phyloP scores from a whole-genome alignment of 345 rosid species.

The Brassica juncea region DNA sequence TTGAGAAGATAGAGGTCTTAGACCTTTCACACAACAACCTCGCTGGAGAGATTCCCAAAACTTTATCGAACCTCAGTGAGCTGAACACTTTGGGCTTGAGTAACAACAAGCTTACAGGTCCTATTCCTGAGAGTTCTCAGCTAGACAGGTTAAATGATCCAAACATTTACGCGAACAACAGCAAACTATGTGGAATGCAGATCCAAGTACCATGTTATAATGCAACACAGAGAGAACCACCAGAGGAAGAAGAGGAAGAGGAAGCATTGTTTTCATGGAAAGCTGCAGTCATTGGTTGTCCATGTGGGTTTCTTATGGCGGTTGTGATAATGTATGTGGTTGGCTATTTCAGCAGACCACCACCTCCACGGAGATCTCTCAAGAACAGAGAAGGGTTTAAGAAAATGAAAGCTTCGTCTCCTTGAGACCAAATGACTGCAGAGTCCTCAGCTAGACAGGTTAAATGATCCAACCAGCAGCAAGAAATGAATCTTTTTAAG shows the following conservation, averaged over 20 bases:
- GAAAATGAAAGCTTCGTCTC: neutral
- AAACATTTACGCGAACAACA: conserved; percentile 41
- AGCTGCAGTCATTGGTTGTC: conserved; percentile 34
- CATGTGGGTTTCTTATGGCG: conserved; percentile 28
- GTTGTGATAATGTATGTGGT: conserved; percentile 12
- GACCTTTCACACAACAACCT: conserved; percentile 48
- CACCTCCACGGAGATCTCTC: neutral
- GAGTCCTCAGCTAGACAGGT: too few species aligned
- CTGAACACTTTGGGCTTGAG: conserved; percentile 35
- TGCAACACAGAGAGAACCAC: neutral
- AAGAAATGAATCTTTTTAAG: neutral
- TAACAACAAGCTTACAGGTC: conserved; percentile 44
- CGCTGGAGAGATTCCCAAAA: conserved; percentile 37
- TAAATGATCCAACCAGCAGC: neutral
- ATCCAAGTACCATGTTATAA: conserved; percentile 39
- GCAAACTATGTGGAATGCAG: conserved; percentile 47
- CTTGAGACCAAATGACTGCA: neutral
- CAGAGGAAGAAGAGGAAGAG: conserved; percentile 14
- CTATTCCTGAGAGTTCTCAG: conserved; percentile 44
- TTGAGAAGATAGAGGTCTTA: conserved; percentile 39
- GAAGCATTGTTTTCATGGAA: conserved; percentile 44
- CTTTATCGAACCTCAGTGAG: conserved; percentile 34
- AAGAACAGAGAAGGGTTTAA: neutral
- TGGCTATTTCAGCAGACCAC: conserved; percentile 12
- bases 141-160: conserved; percentile 45